These are phyloP conservation scores for Saccharomyces eubayanus DNA, from an alignment of 805 yeast genomes.

Conservation along the genomic window DNA sequence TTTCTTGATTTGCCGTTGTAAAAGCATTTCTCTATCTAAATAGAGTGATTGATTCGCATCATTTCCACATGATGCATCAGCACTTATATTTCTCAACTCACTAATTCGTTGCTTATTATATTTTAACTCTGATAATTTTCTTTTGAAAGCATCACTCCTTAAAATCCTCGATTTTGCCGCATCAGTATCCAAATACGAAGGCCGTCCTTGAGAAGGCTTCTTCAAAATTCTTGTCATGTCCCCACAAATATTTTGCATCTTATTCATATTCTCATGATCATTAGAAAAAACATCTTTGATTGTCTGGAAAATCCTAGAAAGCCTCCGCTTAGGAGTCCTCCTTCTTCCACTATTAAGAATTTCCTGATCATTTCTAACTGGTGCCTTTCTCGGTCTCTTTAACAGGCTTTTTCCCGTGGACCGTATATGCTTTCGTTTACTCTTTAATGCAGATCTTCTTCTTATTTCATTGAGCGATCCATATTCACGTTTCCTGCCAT, in stretches of 20 bases:
- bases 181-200: background rate
- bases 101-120: slow-evolving; percentile 23
- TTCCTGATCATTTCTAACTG: background rate
- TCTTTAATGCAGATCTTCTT: background rate
- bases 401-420: background rate
- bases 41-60: slow-evolving; percentile 4
- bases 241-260: slow-evolving; percentile 16
- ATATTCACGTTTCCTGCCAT: slow-evolving; percentile 2
- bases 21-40: slow-evolving; percentile 4
- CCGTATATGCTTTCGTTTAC: background rate
- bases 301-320: background rate
- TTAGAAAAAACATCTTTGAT: slow-evolving; percentile 11
- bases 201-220: background rate
- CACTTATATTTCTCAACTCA: slow-evolving; percentile 14
- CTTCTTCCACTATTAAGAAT: background rate
- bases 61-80: background rate
- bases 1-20: slow-evolving; percentile 2
- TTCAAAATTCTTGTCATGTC: slow-evolving; percentile 4
- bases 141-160: slow-evolving; percentile 24
- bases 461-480: slow-evolving; percentile 2
- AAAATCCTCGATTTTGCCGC: slow-evolving; percentile 14
- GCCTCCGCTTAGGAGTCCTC: background rate
- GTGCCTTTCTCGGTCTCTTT: background rate
- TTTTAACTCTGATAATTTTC: slow-evolving; percentile 21
- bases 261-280: slow-evolving; percentile 15